These are phyloP conservation scores for Schizophyllum commune DNA, from an alignment of 1,284 basidiomycete species.

Conservation along the genomic window DNA sequence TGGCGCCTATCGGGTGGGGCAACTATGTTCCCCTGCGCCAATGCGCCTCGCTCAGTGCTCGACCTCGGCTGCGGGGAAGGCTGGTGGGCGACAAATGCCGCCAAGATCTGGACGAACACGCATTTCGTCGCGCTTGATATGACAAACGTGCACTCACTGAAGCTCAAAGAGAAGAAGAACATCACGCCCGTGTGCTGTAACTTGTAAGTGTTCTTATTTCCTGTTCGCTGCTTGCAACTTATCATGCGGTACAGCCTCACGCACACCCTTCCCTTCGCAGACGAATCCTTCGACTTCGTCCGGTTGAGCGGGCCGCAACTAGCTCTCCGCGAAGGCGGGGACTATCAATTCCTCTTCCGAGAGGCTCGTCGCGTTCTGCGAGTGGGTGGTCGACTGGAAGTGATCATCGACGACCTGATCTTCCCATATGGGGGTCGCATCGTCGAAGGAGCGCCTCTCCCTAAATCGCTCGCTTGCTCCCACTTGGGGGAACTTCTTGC, in stretches of 20 bases:
- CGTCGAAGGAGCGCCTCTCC: neutral
- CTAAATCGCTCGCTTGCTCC: neutral
- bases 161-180: constrained; percentile 22
- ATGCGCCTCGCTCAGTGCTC: constrained; percentile 47
- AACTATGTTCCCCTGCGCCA: constrained; percentile 9
- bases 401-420: constrained; percentile 44
- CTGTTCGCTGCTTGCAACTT: neutral
- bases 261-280: constrained; percentile 16
- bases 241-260: constrained; percentile 6
- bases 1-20: neutral
- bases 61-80: constrained; percentile 70
- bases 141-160: constrained; percentile 39
- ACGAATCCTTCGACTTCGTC: constrained; percentile 41
- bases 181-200: constrained; percentile 10
- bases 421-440: constrained; percentile 28
- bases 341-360: constrained; percentile 37
- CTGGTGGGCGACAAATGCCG: constrained; percentile 53
- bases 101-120: constrained; percentile 47
- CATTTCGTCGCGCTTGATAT: constrained; percentile 59
- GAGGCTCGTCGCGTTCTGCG: constrained; percentile 42
- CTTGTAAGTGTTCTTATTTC: neutral
- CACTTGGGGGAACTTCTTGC: neutral
- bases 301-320: constrained; percentile 24
- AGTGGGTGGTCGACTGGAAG: constrained; percentile 39
- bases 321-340: constrained; percentile 8